Evolutionary conservation across 2,329 filamentous ascomycete genomes (phyloP).

Genomic region (Colletotrichum musicola): DNA sequence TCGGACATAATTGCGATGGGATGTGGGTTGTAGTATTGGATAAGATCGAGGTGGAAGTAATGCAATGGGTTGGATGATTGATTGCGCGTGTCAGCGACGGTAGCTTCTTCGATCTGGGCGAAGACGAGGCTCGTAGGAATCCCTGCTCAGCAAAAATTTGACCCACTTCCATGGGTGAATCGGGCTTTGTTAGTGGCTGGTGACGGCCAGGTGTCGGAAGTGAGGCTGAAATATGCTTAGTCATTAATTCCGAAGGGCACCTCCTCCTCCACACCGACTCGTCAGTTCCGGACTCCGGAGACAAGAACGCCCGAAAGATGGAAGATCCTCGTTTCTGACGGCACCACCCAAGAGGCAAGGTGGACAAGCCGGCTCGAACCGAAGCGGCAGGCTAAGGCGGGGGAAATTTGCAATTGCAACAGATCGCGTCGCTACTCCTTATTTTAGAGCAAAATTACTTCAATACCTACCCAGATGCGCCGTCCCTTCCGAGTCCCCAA

Average conservation of each 20-base stretch:
- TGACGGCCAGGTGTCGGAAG: too few relatives aligned
- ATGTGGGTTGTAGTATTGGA: background rate
- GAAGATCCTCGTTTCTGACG: background rate
- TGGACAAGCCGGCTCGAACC: background rate
- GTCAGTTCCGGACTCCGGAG: background rate
- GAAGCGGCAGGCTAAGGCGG: background rate
- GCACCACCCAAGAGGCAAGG: background rate
- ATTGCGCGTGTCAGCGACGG: background rate
- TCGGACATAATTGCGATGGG: conserved; percentile 62
- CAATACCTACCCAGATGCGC: background rate
- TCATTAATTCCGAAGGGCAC: background rate
- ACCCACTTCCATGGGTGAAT: conserved; percentile 17
- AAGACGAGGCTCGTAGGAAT: conserved; percentile 25
- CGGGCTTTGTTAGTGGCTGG: conserved; percentile 2
- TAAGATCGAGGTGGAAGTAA: background rate
- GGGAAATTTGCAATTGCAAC: conserved; percentile 1
- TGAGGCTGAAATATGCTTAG: conserved; percentile 24
- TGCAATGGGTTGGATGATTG: background rate
- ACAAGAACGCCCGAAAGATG: conserved; percentile 11
- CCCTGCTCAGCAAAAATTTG: conserved; percentile 22
- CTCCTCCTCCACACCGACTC: conserved; percentile 20
- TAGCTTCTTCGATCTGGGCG: conserved; percentile 12
- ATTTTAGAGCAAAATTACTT: background rate
- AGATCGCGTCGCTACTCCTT: background rate
- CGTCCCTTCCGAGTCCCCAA: conserved; percentile 12